Evolutionary conservation across 495 filamentous ascomycete species (phyloP).

Genomic region (Podospora pseudocomata): DNA sequence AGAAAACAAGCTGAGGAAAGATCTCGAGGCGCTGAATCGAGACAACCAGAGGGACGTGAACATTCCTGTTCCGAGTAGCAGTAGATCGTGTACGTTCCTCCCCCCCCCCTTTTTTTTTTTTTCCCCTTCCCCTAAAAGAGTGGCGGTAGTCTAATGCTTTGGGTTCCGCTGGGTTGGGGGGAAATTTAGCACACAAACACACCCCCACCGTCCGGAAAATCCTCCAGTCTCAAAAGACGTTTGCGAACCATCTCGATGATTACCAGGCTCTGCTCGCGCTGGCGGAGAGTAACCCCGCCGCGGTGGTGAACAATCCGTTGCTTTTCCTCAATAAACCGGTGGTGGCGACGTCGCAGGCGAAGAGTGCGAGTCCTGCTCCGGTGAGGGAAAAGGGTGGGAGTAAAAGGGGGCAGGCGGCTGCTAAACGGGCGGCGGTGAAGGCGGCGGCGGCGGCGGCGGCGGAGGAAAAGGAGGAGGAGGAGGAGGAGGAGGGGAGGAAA

Average conservation of each 20-base stretch:
- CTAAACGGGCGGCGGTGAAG: slow-evolving; percentile 27
- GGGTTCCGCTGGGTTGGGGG: too few species aligned
- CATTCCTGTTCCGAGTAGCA: slow-evolving; percentile 57
- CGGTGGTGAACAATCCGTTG: slow-evolving; percentile 17
- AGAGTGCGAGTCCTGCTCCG: slow-evolving; percentile 26
- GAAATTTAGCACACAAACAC: slow-evolving; percentile 46
- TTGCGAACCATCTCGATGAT: slow-evolving; percentile 86
- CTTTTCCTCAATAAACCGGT: background rate
- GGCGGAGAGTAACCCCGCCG: slow-evolving; percentile 38
- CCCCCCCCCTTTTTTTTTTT: background rate
- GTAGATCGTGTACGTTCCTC: slow-evolving; percentile 21
- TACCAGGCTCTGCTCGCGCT: slow-evolving; percentile 67
- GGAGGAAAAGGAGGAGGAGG: slow-evolving; percentile 19
- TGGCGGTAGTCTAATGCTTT: too few species aligned
- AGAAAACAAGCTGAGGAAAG: slow-evolving; percentile 69
- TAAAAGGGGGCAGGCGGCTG: slow-evolving; percentile 26
- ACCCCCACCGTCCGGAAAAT: slow-evolving; percentile 85
- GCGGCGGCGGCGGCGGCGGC: slow-evolving; percentile 24
- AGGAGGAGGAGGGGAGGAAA: background rate
- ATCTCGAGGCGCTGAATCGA: slow-evolving; percentile 73
- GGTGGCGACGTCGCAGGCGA: background rate
- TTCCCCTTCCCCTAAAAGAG: too few species aligned
- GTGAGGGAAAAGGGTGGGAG: slow-evolving; percentile 12
- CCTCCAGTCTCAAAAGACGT: slow-evolving; percentile 86
- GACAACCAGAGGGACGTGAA: slow-evolving; percentile 70